Evolutionary conservation across 208 protist genomes (phyloP), one percentile per base, ranked within the genome.

Genomic region (Wallacemonas sp.): DNA sequence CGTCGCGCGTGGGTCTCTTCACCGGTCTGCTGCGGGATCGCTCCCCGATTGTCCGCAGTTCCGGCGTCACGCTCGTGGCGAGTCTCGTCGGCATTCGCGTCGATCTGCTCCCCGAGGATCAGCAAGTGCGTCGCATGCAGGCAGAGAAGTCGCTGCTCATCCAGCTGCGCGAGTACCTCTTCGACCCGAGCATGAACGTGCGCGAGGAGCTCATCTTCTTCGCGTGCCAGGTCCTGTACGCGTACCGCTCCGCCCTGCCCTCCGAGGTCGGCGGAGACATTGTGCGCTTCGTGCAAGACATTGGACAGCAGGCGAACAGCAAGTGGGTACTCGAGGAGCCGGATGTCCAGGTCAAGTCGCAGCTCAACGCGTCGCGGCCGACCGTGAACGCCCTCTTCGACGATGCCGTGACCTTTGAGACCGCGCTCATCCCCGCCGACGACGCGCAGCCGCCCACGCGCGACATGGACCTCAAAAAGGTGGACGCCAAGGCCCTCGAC

Each of bases 131-230:
- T 3, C 88, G 83, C 21, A 60, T 93, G 55, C 87, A 94, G 54
- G 87, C 92, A 81, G 90, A 96, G 61, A 96, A 93, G 74, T 85
- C 85, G 36, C 65, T 96, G 26, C 54, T 96, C 26, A 93, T 94
- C 52, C 80, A 87, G 57, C 71, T 96, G 32, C 83, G 90, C 24
- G 68, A 72, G 60, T 87, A 85, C 70, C 56, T 96, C 48, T 88
- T 83, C 52, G 90, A 96, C 68, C 83, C 87, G 23, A 96, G 90
- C 72, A 88, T 93, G 73, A 87, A 68, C 68, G 85, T 96, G 17
- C 83, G 90, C 11, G 77, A 92, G 64, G 90, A 96, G 81, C 76
- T 96, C 52, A 88, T 92, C 57, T 93, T 85, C 73, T 93, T 94
- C 73, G 79, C 76, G 56, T 85, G 75, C 62, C 74, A 82, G 39